Evolutionary conservation across 2,329 filamentous ascomycete genomes (phyloP), one percentile per base, ranked within the genome.

Genomic region (Talaromyces sp.): DNA sequence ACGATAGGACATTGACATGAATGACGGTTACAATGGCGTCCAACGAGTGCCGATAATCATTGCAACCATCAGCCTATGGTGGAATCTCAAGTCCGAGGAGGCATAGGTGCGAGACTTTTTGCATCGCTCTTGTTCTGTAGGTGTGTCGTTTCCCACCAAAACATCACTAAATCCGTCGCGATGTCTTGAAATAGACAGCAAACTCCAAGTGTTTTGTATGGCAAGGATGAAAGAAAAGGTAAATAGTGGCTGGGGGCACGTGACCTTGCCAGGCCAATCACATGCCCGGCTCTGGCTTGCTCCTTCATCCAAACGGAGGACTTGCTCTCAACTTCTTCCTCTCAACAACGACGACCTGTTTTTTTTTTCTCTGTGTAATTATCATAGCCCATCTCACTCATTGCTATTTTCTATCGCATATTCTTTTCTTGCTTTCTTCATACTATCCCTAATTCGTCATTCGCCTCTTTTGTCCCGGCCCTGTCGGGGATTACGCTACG

Each of bases 341-440:
- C 25, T 53, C 19, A 17, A 19, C 53, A 56, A 22, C 53, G n/a
- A 36, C 31, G 10, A 38, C 53, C 22, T 53, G 53, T 56, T 56
- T 56, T 22, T 56, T 22, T 31, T 56, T 56, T 56, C 53, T 56
- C 53, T 29, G 38, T 56, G 53, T 56, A 56, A 36, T 56, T 38
- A 56, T 36, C 53, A n/a, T 22, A 38, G n/a, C n/a, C 36, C 53
- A 38, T 56, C 31, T 15, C 53, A 22, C 19, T 56, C 31, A 36
- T 56, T 56, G 53, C 19, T 56, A 38, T 56, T 56, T 5, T 56
- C 53, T 38, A 38, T 34, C n/a, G 17, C 31, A 22, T n/a, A 22
- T 38, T 36, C 31, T 22, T 22, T 56, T 19, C 31, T 22, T 56
- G 11, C 10, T 56, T 19, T 38, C 11, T 15, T 56, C 53, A 38